Base-by-base conservation (phyloP, 2,329 filamentous ascomycete genomes). In the Clarireedia homoeocarpa region DNA sequence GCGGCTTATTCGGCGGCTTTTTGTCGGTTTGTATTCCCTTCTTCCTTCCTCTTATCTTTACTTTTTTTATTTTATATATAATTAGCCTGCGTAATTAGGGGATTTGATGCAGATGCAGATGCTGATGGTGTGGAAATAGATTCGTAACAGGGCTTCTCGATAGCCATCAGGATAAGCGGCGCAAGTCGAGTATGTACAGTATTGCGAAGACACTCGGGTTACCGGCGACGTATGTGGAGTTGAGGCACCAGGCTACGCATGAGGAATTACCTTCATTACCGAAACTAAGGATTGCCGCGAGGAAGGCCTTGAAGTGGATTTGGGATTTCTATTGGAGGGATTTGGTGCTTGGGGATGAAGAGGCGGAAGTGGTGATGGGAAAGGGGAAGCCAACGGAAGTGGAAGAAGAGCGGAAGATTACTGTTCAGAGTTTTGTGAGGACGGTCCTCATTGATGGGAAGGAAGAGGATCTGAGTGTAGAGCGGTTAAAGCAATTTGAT, bases 181-280 rank as follows among this genome's bases (percentile, higher is more conserved):
- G 75, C 70, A 89, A 82, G 74, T 79, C 79, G 74, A 85, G 79
- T 71, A 90, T 91, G 87, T 86, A 88, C 71, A 78, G 80, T 44
- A 77, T 86, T 24, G 86, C 85, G 58, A 84, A 81, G 69, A 82
- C 78, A 40, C 81, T 89, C 56, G 83, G 81, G 0, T 72, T 91
- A 56, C 86, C 87, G 0, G 83, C 85, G 0, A 85, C 86, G 0
- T 95, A 96, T 71, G 90, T 96, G 53, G 91, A 95, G 74, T 76
- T 95, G 57, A 82, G 91, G 47, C 91, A 96, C 70, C 88, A 95
- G 72, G 89, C 88, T 45, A 95, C 91, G 42, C 91, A 97, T 70
- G 89, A 95, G 70, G 88, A 91, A 68, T 75, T 96, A 56, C 91
- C 91, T 0, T 84, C 85, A 1, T 75, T 96, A 53, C 77, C 81